Evolutionary conservation across 306 rosid genomes (phyloP).

Genomic region (Cicer chorassanicum): DNA sequence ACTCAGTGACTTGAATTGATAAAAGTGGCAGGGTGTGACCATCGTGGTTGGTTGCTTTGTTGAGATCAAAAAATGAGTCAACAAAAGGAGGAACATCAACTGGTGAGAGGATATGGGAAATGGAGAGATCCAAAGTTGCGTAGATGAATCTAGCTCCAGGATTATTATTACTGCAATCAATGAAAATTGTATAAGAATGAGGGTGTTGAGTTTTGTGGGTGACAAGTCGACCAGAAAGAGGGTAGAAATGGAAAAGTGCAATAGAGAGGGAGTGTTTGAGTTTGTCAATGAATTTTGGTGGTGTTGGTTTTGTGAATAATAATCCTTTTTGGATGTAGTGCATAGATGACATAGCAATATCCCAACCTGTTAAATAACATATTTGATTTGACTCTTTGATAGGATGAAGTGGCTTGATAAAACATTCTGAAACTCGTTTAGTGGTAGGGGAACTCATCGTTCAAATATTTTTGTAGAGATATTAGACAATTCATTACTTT

Average conservation of each 20-base stretch:
- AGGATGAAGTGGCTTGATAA: slow-evolving; percentile 44
- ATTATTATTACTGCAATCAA: slow-evolving; percentile 50
- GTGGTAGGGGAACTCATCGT: slow-evolving; percentile 2
- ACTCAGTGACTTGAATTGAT: slow-evolving; percentile 63
- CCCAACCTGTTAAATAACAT: slow-evolving; percentile 52
- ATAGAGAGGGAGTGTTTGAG: slow-evolving; percentile 64
- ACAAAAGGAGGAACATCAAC: slow-evolving; percentile 55
- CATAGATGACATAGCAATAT: slow-evolving; percentile 52
- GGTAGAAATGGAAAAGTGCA: slow-evolving; percentile 64
- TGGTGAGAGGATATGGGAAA: slow-evolving; percentile 62
- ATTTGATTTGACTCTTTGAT: slow-evolving; percentile 1
- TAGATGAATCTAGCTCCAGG: slow-evolving; percentile 59
- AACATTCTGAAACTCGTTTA: slow-evolving; percentile 42
- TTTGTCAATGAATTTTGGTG: slow-evolving; percentile 19
- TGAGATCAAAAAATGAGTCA: slow-evolving; percentile 62
- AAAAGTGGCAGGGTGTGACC: slow-evolving; percentile 64
- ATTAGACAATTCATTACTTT: too few species aligned
- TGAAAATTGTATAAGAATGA: slow-evolving; percentile 43
- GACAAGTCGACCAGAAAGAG: slow-evolving; percentile 59
- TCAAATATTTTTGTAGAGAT: too few species aligned
- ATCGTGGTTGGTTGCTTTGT: slow-evolving; percentile 63
- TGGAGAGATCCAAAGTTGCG: slow-evolving; percentile 49
- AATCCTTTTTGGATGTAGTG: slow-evolving; percentile 74
- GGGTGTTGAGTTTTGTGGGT: slow-evolving; percentile 44
- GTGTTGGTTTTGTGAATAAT: slow-evolving; percentile 58